Evolutionary conservation across 2,329 filamentous ascomycete species (phyloP), one percentile per base, ranked within the genome.

Genomic region (Exserohilum turcica): DNA sequence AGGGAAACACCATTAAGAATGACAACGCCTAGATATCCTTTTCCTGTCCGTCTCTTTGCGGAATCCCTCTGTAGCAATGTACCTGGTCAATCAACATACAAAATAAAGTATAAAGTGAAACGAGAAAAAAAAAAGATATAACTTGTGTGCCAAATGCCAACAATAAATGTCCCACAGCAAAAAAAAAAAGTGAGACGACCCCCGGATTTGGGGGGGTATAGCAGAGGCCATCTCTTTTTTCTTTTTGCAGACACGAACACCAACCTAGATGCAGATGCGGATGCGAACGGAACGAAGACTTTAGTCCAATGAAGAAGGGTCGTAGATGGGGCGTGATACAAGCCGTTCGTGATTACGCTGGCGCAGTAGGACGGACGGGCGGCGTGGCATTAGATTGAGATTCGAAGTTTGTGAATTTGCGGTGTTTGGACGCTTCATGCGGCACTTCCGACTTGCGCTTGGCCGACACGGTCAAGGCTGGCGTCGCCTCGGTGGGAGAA

Each of bases 391-490:
- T 55, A 27, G 40, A 44, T 35, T 36, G 31, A 7, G 29, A 10
- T 18, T 60, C 57, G 43, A 60, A 60, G 24, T 46, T 51, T 9
- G 43, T 40, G 2, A 60, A 47, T 47, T 52, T 62, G 28, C 49
- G 59, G 18, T 59, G 40, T 42, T 65, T 65, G 32, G 56, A 57
- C 15, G 48, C 49, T 33, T 59, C 52, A 37, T 57, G 45, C 8
- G 52, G 24, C 9, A 47, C 24, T 19, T 65, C 60, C 16, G 62
- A 61, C 39, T 65, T 65, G 39, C 62, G 62, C 40, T 65, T 65
- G 50, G 47, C 35, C 9, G 51, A 54, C 24, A 57, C 37, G 33
- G 43, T 37, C 29, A 40, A 35, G 32, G 38, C 43, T 33, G 48
- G 29, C 18, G 50, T 21, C 29, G 40, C 29, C 31, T 54, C 28